Evolutionary conservation across 768 basidiomycete species (phyloP).

Genomic region (Calocera viscosa): DNA sequence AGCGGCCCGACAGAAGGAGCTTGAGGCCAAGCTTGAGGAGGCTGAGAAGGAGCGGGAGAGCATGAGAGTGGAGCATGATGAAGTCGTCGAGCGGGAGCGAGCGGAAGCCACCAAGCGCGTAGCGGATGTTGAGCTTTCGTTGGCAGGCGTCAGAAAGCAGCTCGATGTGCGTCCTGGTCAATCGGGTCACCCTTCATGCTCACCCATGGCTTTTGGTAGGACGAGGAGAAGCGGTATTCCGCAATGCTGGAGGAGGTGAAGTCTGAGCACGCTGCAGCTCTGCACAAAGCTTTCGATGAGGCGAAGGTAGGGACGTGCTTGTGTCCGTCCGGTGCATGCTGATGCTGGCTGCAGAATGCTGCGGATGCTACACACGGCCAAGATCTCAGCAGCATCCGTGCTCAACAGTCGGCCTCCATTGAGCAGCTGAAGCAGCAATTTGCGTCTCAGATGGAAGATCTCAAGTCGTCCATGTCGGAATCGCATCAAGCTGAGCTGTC

Average conservation of each 20-base stretch:
- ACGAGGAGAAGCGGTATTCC: constrained; percentile 55
- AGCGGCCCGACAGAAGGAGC: neutral
- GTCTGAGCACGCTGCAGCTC: constrained; percentile 16
- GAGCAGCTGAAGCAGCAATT: constrained; percentile 58
- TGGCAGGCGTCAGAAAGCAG: constrained; percentile 44
- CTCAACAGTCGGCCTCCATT: constrained; percentile 49
- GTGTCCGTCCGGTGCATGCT: neutral
- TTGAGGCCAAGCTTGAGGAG: neutral
- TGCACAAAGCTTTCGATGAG: constrained; percentile 49
- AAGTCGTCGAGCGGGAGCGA: neutral
- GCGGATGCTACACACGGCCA: constrained; percentile 55
- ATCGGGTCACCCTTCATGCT: constrained; percentile 2
- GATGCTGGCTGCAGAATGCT: constrained; percentile 38
- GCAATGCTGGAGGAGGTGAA: constrained; percentile 40
- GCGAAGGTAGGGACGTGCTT: constrained; percentile 48
- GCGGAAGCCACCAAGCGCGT: neutral
- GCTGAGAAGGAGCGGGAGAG: constrained; percentile 7
- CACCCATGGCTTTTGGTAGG: constrained; percentile 30
- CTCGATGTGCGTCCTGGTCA: constrained; percentile 43
- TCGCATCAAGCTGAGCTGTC: constrained; percentile 45
- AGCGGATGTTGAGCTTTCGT: neutral
- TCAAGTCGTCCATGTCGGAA: constrained; percentile 54
- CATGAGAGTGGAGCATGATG: neutral
- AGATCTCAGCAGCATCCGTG: constrained; percentile 60
- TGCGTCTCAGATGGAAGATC: constrained; percentile 43